Evolutionary conservation across 1,284 basidiomycete genomes (phyloP).

Genomic region (Austropuccinia psidii): DNA sequence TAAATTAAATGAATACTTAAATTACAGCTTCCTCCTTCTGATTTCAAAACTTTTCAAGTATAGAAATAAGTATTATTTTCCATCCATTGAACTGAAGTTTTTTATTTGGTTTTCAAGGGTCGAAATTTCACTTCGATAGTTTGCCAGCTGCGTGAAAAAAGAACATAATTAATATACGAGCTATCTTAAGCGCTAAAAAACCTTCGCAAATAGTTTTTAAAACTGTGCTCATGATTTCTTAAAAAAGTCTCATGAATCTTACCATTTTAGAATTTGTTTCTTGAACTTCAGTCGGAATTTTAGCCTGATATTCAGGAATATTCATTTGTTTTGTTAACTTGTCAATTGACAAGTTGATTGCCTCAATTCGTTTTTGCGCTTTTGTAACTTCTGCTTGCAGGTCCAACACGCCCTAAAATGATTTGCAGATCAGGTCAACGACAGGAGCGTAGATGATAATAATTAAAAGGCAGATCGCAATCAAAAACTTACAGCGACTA

Average conservation of each 20-base stretch:
- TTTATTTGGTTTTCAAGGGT: constrained; percentile 16
- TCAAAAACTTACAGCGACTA: constrained; percentile 73
- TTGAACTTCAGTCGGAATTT: constrained; percentile 69
- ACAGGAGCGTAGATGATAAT: neutral
- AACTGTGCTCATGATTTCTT: neutral
- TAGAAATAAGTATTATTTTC: no score
- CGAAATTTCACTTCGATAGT: constrained; percentile 16
- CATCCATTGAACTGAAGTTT: constrained; percentile 10
- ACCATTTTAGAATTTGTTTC: constrained; percentile 72
- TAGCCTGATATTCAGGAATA: constrained; percentile 66
- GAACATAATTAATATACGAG: neutral
- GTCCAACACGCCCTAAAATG: constrained; percentile 67
- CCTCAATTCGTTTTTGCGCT: constrained; percentile 60
- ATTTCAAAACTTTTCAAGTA: no score
- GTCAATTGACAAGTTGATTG: constrained; percentile 61
- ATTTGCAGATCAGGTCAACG: neutral
- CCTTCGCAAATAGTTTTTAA: neutral
- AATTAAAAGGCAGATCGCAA: neutral
- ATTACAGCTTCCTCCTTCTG: no score
- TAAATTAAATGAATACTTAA: no score
- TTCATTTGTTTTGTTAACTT: constrained; percentile 69
- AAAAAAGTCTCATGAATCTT: constrained; percentile 38
- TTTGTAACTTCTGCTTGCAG: constrained; percentile 74
- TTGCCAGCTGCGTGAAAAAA: constrained; percentile 9
- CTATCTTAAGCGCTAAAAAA: neutral